Evolutionary conservation across 257 asterid species (phyloP), one percentile per base, ranked within the genome.

Genomic region (Striga asiatica): DNA sequence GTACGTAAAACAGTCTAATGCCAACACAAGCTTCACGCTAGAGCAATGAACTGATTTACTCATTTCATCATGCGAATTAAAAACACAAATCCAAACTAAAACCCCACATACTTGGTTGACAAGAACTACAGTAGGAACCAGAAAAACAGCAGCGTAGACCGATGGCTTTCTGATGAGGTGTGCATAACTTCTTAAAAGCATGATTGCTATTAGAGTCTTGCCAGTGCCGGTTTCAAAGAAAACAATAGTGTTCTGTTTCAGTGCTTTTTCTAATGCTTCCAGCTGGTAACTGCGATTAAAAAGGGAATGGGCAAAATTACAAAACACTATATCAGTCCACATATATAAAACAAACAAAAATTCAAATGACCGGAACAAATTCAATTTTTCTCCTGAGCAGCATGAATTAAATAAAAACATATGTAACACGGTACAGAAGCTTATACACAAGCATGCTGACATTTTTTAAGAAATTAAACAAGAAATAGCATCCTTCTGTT

Each of bases 191-290:
- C 89, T 82, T 3, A 89, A 71, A 58, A 89, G 97, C 97, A 85
- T 89, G 48, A 82, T 68, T 0, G 94, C 92, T 6, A 89, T 83
- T 3, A 89, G 72, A 14, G 88, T 85, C 72, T 89, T 89, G 8
- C 95, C 95, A 0, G 89, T 74, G 37, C 97, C 95, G 1, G 94
- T 89, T 62, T 89, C 97, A 2, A 89, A 66, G 81, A 51, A 85
- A 52, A 77, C 93, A 59, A 85, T 66, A 0, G 97, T 89, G 64
- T 89, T 85, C 58, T 72, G 78, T 62, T 74, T 64, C 17, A 85
- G 35, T 16, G 94, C 89, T 38, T 6, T 67, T 64, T 82, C 94
- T 56, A 89, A 58, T 4, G 95, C 97, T 56, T 89, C 97, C 69
- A 82, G 56, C 61, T 89, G 93, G 72, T 89, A 85, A 56, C 97